Evolutionary conservation across 495 filamentous ascomycete genomes (phyloP).

Genomic region (Trichoderma reesei): DNA sequence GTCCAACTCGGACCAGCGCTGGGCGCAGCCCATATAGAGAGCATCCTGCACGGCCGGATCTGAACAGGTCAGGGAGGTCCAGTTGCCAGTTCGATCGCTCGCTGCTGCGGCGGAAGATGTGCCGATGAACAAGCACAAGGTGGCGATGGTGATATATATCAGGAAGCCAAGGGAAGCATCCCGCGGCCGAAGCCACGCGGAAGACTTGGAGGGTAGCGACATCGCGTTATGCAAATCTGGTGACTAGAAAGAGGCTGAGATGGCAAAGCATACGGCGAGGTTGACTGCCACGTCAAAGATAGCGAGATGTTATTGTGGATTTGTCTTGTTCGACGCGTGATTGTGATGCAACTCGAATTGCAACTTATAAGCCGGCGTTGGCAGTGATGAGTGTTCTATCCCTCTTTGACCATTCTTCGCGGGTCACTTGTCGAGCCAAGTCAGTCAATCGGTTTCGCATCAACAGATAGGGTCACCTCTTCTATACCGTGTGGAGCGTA

Average conservation of each 20-base stretch:
- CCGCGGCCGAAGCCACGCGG: not conserved
- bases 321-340: too few species aligned
- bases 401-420: too few species aligned
- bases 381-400: too few species aligned
- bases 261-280: not conserved
- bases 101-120: not conserved
- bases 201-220: not conserved
- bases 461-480: too few species aligned
- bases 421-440: too few species aligned
- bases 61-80: slow-evolving; percentile 19
- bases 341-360: too few species aligned
- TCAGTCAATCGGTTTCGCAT: too few species aligned
- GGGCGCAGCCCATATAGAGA: not conserved
- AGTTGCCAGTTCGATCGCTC: slow-evolving; percentile 14
- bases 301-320: too few species aligned
- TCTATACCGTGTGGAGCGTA: too few species aligned
- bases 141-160: not conserved
- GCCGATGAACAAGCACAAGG: not conserved
- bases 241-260: not conserved
- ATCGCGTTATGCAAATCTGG: not conserved
- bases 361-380: too few species aligned
- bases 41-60: not conserved
- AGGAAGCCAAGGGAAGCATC: not conserved
- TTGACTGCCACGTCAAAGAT: not conserved
- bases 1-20: slow-evolving; percentile 19